These are phyloP conservation scores for Gaillardinia entomophila DNA, from an alignment of 805 yeast species.

Conservation along the genomic window DNA sequence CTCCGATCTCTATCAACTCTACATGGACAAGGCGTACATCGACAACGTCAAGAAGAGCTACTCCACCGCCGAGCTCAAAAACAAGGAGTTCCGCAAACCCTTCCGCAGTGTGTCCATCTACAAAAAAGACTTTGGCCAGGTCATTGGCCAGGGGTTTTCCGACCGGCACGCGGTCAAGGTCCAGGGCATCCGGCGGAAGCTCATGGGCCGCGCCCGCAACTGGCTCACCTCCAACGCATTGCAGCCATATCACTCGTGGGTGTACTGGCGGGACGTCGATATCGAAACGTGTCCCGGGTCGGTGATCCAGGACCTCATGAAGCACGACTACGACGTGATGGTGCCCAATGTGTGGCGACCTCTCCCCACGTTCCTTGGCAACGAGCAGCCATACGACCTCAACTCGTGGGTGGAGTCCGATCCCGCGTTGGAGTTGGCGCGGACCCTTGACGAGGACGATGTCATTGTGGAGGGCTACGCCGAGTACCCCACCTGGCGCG, in stretches of 20 bases:
- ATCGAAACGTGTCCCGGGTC: constrained; percentile 78
- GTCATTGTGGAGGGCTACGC: constrained; percentile 87
- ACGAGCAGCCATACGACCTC: constrained; percentile 91
- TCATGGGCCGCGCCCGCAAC: constrained; percentile 84
- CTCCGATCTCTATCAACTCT: constrained; percentile 56
- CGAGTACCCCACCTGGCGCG: constrained; percentile 82
- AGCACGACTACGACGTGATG: constrained; percentile 60
- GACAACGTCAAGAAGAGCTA: constrained; percentile 54
- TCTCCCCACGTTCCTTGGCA: constrained; percentile 82
- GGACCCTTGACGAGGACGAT: constrained; percentile 65
- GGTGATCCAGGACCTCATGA: constrained; percentile 70
- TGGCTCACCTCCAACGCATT: constrained; percentile 74
- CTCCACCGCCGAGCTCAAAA: constrained; percentile 52
- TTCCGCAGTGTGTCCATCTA: constrained; percentile 77
- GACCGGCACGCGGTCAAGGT: constrained; percentile 83
- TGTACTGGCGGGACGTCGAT: constrained; percentile 86
- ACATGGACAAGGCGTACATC: constrained; percentile 63
- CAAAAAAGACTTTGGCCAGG: constrained; percentile 79
- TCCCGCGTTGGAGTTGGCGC: constrained; percentile 64
- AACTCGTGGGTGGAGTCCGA: constrained; percentile 94
- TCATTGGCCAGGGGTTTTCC: constrained; percentile 77
- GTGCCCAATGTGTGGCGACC: constrained; percentile 97
- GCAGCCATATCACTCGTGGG: constrained; percentile 85
- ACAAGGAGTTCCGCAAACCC: constrained; percentile 55
- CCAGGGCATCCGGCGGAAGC: constrained; percentile 76